Conservation (phyloP, 805 yeast species). For the Barnettozyma californica region DNA sequence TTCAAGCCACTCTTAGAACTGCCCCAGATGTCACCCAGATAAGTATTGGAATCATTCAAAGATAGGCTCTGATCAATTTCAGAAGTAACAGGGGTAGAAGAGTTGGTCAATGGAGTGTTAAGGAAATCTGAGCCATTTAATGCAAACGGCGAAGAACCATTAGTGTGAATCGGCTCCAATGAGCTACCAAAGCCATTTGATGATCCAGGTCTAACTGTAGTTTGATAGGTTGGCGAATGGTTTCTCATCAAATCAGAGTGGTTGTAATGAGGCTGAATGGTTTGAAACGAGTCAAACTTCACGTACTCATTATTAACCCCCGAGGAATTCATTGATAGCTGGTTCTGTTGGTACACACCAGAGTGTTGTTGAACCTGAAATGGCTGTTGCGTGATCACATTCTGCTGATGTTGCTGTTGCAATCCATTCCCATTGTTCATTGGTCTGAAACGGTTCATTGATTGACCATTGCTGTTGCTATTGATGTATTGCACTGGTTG, state of each 20-base stretch:
- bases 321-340: constrained; percentile 2
- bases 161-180: constrained; percentile 14
- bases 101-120: constrained; percentile 10
- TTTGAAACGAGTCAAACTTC: constrained; percentile 12
- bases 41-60: constrained; percentile 17
- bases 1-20: constrained; percentile 16
- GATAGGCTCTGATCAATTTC: constrained; percentile 13
- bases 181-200: constrained; percentile 14
- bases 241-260: constrained; percentile 16
- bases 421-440: constrained; percentile 5
- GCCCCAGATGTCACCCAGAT: constrained; percentile 26
- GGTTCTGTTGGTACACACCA: constrained; percentile 4
- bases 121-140: constrained; percentile 11
- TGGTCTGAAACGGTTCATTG: constrained; percentile 18
- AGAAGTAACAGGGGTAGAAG: constrained; percentile 8
- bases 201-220: constrained; percentile 15
- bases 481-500: constrained; percentile 20
- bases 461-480: constrained; percentile 10
- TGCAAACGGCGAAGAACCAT: constrained; percentile 15
- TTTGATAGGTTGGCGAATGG: constrained; percentile 14
- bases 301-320: neutral
- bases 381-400: neutral
- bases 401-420: constrained; percentile 7
- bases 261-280: constrained; percentile 12
- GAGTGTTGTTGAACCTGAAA: constrained; percentile 3